Percentiles rank a stretch among this genome's conserved stretches.
phyloP scores from a whole-genome alignment of 306 rosid species.

The Cicer arietinum region DNA sequence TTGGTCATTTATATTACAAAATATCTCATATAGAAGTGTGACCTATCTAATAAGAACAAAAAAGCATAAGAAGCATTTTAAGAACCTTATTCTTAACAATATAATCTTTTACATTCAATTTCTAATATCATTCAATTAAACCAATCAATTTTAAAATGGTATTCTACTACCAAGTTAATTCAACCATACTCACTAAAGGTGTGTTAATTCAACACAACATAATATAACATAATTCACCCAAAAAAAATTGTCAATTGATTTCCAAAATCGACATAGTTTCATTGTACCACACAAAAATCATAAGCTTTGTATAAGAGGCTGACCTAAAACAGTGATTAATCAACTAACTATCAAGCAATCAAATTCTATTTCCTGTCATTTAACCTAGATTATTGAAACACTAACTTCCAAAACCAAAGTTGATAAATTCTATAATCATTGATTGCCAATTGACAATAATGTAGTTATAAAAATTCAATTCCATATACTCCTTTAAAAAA shows the following conservation, averaged over 20 bases:
- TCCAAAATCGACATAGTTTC: too few relatives aligned
- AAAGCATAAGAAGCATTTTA: conserved; percentile 37
- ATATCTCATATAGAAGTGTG: conserved; percentile 35
- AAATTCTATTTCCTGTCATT: conserved; percentile 29
- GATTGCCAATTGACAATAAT: conserved; percentile 9
- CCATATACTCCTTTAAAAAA: conserved; percentile 6
- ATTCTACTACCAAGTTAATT: neutral
- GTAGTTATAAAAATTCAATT: neutral
- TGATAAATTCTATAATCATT: conserved; percentile 2
- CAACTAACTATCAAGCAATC: conserved; percentile 22
- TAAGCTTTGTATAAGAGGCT: too few relatives aligned
- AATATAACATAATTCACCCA: too few relatives aligned
- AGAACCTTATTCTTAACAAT: conserved; percentile 2
- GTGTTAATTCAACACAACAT: neutral
- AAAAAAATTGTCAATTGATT: too few relatives aligned
- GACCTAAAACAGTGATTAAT: too few relatives aligned
- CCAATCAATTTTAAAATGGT: conserved; percentile 11
- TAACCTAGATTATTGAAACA: neutral
- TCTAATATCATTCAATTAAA: conserved; percentile 2
- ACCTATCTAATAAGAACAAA: conserved; percentile 9
- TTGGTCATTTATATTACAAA: conserved; percentile 42
- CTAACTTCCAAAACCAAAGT: conserved; percentile 22
- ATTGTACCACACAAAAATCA: too few relatives aligned
- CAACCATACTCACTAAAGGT: neutral
- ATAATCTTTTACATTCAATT: conserved; percentile 25